Base-by-base conservation (phyloP, 257 asterid species). In the Ajuga chamaepitys region DNA sequence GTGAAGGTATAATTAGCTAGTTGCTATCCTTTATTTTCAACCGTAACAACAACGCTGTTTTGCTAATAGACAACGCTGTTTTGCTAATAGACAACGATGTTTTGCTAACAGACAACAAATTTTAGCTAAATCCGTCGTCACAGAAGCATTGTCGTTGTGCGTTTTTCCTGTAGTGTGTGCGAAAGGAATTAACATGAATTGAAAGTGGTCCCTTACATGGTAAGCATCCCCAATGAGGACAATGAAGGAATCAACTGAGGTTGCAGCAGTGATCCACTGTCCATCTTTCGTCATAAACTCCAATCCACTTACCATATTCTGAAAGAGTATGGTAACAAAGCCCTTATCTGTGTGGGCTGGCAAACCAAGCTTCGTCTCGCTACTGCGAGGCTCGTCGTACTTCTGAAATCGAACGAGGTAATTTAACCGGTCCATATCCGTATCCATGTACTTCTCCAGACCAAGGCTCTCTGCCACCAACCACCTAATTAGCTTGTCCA, bases 141-240 rank as follows among this genome's bases (percentile, higher is more conserved):
- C n/a, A n/a, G n/a, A n/a, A n/a, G n/a, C n/a, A n/a, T n/a, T n/a
- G n/a, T n/a, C n/a, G n/a, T n/a, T n/a, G n/a, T n/a, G n/a, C n/a
- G n/a, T n/a, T n/a, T n/a, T n/a, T n/a, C n/a, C n/a, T n/a, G n/a
- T n/a, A n/a, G n/a, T n/a, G n/a, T n/a, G n/a, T n/a, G n/a, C n/a
- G n/a, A n/a, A n/a, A n/a, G n/a, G n/a, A n/a, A n/a, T n/a, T n/a
- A n/a, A n/a, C n/a, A n/a, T n/a, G n/a, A n/a, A n/a, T n/a, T n/a
- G n/a, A n/a, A n/a, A n/a, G n/a, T n/a, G n/a, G n/a, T n/a, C n/a
- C n/a, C 83, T 73, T 75, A 81, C 95, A 14, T 35, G 37, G 9
- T 81, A 24, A 63, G 83, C 68, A 13, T 81, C 86, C 45, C 91
- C 95, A 25, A 71, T 45, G 80, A 86, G 72, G 76, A 84, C 81